Base-by-base conservation (phyloP, 257 asterid species). In the Primulina tabacum region DNA sequence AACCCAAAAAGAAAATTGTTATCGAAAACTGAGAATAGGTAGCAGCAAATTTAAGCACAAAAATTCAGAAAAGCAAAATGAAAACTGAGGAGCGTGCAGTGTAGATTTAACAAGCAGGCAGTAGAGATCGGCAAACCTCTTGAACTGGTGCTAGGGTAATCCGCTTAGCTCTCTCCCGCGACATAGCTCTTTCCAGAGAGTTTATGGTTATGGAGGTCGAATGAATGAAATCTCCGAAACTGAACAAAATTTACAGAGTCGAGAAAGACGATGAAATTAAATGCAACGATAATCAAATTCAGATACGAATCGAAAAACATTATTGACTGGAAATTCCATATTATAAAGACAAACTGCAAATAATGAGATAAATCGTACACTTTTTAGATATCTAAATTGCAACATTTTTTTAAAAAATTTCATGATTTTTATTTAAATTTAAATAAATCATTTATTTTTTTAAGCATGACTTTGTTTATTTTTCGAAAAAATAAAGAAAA, bases 121-220 rank as follows among this genome's bases (percentile, higher is more conserved):
- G 4, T 5, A 4, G 34, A 29, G 34, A 47, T 55, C 53, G 18
- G 33, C 20, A 35, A 65, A 93, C 97, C 97, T 89, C 92, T 69
- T 80, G 72, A 33, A 79, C 96, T 4, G 96, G 92, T 55, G 96
- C 89, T 12, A 90, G 84, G 62, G 84, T 37, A 20, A 78, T 73
- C 69, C 96, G 90, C 73, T 70, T 87, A 62, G 73, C 80, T 74
- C 96, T 85, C 83, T 86, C 96, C 65, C 96, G 81, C 28, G 79
- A 89, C 99, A 93, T 90, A 71, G 76, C 71, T 76, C 63, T 71
- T 58, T 72, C 43, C 32, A 55, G 62, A 47, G 56, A 50, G 20
- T 50, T 50, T 16, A 1, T 17, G 21, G 20, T 50, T 50, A 5
- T 50, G 55, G 55, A 47, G 55, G 55, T 14, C 55, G 18, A 47